A percentile compares a stretch with the other conserved stretches of the same genome.
These are phyloP conservation scores for Tulasnella sp. DNA, from an alignment of 768 basidiomycete genomes.

Conservation along the genomic window DNA sequence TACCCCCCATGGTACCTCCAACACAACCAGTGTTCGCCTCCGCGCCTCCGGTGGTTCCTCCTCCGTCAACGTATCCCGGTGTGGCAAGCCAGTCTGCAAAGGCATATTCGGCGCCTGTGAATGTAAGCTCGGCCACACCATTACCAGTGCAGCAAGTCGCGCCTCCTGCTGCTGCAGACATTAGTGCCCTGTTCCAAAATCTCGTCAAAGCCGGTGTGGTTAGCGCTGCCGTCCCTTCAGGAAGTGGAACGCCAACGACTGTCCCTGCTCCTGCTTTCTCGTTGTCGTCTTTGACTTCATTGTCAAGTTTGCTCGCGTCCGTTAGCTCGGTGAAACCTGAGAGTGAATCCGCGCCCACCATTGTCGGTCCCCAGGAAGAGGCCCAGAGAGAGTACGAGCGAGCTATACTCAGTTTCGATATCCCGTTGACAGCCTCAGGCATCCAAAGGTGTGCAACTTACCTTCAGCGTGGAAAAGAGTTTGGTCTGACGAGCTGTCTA, in stretches of 20 bases:
- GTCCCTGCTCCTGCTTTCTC: background rate
- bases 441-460: slow-evolving; percentile 52
- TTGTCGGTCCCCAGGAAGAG: slow-evolving; percentile 39
- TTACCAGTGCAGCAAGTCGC: slow-evolving; percentile 29
- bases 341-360: background rate
- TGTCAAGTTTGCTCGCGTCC: slow-evolving; percentile 5
- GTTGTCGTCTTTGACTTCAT: slow-evolving; percentile 8
- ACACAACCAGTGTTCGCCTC: slow-evolving; percentile 21
- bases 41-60: slow-evolving; percentile 16
- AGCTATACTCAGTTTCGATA: slow-evolving; percentile 48
- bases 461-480: background rate
- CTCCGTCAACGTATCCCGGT: slow-evolving; percentile 4
- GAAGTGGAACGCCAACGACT: background rate
- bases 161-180: slow-evolving; percentile 27
- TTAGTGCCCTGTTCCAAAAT: slow-evolving; percentile 36
- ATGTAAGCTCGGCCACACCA: slow-evolving; percentile 3
- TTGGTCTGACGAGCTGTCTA: slow-evolving; percentile 2
- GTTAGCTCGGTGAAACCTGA: slow-evolving; percentile 11
- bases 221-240: slow-evolving; percentile 40
- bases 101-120: slow-evolving; percentile 5
- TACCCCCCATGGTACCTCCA: slow-evolving; percentile 30
- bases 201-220: slow-evolving; percentile 76
- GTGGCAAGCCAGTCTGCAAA: background rate
- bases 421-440: slow-evolving; percentile 60
- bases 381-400: slow-evolving; percentile 52